A percentile compares a stretch with the other conserved stretches of the same genome.
Evolutionary conservation across 129 eudicot genomes (phyloP).

Genomic region (Pseudognaphalium luteoalbum): DNA sequence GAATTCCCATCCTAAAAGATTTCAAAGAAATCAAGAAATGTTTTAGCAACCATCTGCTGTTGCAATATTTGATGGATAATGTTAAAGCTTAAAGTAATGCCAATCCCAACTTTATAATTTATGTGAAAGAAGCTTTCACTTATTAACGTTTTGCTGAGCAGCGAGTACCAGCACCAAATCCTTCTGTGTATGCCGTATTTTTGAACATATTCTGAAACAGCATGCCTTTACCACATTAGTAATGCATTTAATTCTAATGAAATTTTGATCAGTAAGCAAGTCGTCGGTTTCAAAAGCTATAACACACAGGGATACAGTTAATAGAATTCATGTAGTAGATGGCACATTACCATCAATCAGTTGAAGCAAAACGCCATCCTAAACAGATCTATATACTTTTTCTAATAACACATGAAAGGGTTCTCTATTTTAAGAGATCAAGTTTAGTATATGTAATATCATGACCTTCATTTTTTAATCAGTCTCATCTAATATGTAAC

Average conservation of each 20-base stretch:
- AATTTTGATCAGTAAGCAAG: constrained; percentile 6
- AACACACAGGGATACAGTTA: not conserved
- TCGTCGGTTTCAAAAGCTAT: not conserved
- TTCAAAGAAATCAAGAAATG: constrained; percentile 1
- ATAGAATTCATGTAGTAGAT: constrained; percentile 2
- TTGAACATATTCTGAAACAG: constrained; percentile 70
- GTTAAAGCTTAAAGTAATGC: not conserved
- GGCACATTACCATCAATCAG: not conserved
- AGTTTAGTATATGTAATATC: no score
- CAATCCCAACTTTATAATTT: not conserved
- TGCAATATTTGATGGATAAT: constrained; percentile 7
- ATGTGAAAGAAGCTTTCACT: constrained; percentile 8
- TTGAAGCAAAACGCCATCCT: not conserved
- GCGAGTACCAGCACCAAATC: constrained; percentile 66
- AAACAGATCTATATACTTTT: not conserved
- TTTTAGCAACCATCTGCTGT: constrained; percentile 16
- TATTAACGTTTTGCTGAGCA: constrained; percentile 50
- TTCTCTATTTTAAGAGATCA: no score
- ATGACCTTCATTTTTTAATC: no score
- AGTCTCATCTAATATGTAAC: no score
- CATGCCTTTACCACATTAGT: constrained; percentile 2
- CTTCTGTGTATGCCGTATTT: constrained; percentile 77
- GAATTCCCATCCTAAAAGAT: constrained; percentile 4
- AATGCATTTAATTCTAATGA: not conserved
- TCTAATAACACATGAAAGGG: no score